These are phyloP conservation scores for Iberis amara DNA, from an alignment of 441 rosid species.

Conservation along the genomic window DNA sequence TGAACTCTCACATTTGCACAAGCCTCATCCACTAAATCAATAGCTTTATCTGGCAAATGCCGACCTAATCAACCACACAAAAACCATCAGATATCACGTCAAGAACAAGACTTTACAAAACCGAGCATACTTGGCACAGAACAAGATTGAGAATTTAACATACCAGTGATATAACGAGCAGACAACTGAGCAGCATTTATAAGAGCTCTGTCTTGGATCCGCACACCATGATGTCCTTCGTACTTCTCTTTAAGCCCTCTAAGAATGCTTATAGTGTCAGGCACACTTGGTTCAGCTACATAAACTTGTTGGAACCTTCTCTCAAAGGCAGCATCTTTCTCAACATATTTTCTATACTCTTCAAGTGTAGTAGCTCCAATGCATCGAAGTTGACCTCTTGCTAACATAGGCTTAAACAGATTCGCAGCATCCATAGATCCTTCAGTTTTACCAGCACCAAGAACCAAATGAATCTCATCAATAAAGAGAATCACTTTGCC, in stretches of 20 bases:
- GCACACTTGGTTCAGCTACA: conserved; percentile 93
- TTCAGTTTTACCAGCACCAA: conserved; percentile 77
- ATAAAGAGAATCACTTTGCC: conserved; percentile 84
- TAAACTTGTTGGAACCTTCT: conserved; percentile 92
- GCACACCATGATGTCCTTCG: conserved; percentile 93
- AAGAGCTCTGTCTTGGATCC: conserved; percentile 77
- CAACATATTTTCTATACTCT: conserved; percentile 86
- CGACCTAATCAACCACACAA: conserved; percentile 43
- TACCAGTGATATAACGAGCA: conserved; percentile 82
- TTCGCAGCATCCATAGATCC: conserved; percentile 98
- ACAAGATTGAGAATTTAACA: background rate
- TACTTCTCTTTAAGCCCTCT: conserved; percentile 89
- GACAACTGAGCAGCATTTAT: conserved; percentile 80
- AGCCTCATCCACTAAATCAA: conserved; percentile 95
- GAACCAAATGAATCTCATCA: conserved; percentile 87
- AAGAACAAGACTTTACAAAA: background rate
- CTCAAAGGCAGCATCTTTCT: conserved; percentile 96
- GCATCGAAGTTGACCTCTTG: conserved; percentile 92
- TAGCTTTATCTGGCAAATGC: conserved; percentile 91
- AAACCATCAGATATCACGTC: conserved; percentile 3
- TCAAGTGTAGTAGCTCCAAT: conserved; percentile 91
- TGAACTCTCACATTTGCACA: conserved; percentile 79
- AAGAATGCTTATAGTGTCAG: conserved; percentile 74
- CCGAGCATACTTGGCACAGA: no score
- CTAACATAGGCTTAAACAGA: conserved; percentile 91